A percentile compares a stretch with the other conserved stretches of the same genome.
Conservation (phyloP, 768 basidiomycete genomes). For the Artomyces pyxidatus region DNA sequence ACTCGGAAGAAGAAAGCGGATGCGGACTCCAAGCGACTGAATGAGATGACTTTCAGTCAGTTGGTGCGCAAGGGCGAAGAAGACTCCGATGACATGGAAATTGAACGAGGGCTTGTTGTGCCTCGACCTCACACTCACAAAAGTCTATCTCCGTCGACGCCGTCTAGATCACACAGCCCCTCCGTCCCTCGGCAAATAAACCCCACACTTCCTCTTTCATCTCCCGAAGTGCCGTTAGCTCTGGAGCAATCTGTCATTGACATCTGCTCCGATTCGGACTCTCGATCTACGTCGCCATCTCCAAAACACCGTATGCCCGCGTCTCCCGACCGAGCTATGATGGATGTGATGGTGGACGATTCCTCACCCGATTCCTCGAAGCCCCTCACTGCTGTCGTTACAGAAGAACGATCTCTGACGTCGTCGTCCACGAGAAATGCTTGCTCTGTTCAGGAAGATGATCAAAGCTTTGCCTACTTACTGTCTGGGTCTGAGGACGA, state of each 20-base stretch:
- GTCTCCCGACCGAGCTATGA: background rate
- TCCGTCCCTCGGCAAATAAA: constrained; percentile 4
- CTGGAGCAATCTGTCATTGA: constrained; percentile 11
- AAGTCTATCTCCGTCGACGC: background rate
- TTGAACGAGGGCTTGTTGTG: constrained; percentile 34
- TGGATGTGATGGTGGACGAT: background rate
- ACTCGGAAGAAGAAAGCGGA: constrained; percentile 18
- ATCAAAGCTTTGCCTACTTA: constrained; percentile 14
- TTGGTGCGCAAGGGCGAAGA: constrained; percentile 39
- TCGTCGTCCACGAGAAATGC: background rate
- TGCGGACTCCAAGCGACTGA: constrained; percentile 18
- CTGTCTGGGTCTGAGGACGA: constrained; percentile 15
- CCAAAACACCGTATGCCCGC: background rate
- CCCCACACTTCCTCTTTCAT: background rate
- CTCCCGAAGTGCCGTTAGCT: constrained; percentile 4
- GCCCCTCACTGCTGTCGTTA: background rate
- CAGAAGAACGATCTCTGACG: background rate
- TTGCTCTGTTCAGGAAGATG: background rate
- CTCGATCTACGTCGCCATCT: constrained; percentile 6
- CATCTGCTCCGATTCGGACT: constrained; percentile 12
- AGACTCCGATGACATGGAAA: constrained; percentile 49
- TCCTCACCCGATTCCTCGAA: too few relatives aligned
- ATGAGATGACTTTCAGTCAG: constrained; percentile 29
- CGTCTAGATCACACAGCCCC: too few relatives aligned
- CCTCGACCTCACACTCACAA: constrained; percentile 4